Evolutionary conservation across 495 filamentous ascomycete genomes (phyloP).

Genomic region (Tuber aestivum): DNA sequence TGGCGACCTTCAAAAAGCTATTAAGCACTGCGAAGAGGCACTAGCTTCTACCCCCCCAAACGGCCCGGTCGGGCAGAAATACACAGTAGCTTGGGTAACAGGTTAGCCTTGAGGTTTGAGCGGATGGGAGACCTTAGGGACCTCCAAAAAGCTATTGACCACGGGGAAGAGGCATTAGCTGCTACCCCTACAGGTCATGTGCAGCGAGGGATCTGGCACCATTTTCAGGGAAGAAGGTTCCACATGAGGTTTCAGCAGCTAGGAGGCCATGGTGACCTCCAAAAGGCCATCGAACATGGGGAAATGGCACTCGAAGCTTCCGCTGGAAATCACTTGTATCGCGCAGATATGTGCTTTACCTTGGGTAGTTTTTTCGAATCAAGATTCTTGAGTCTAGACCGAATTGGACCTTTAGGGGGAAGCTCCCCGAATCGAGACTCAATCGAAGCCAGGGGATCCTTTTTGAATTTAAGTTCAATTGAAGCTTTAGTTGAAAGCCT

Average conservation of each 20-base stretch:
- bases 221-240: no score
- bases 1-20: no score
- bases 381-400: no score
- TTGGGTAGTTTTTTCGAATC: no score
- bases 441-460: no score
- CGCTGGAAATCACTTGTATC: no score
- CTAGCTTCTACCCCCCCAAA: not conserved
- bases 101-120: not conserved
- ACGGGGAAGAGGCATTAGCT: constrained; percentile 2
- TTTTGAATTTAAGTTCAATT: no score
- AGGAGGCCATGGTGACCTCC: not conserved
- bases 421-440: no score
- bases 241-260: not conserved
- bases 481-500: no score
- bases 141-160: not conserved
- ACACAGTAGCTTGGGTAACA: constrained; percentile 8
- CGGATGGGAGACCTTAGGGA: no score
- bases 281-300: constrained; percentile 3
- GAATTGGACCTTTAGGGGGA: no score
- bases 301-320: not conserved
- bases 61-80: not conserved
- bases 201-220: not conserved
- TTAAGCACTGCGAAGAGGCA: not conserved
- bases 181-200: not conserved
- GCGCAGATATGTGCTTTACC: no score